Evolutionary conservation across 2,329 filamentous ascomycete genomes (phyloP).

Genomic region (Penicillium palitans): DNA sequence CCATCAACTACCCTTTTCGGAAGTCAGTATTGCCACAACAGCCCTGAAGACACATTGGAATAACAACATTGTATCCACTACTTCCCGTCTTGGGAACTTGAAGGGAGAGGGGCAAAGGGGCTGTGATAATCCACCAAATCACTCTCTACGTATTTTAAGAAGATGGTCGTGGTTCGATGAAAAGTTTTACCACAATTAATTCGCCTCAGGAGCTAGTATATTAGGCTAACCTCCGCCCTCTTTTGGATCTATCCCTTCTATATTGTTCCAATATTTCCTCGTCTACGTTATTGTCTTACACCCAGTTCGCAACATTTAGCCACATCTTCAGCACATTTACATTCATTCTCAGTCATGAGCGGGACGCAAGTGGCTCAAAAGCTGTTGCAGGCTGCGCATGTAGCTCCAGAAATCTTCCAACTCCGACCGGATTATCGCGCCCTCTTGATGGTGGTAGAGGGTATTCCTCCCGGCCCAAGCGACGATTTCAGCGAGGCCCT

Average conservation of each 20-base stretch:
- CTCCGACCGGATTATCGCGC: conserved; percentile 42
- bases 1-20: not conserved
- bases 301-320: not conserved
- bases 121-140: not conserved
- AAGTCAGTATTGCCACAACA: not conserved
- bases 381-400: conserved; percentile 12
- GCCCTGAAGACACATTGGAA: not conserved
- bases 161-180: not conserved
- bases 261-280: not conserved
- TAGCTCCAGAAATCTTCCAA: conserved; percentile 32
- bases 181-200: not conserved
- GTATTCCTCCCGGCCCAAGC: conserved; percentile 35
- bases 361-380: not conserved
- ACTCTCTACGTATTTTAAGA: not conserved
- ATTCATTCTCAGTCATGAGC: not conserved
- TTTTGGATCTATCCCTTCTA: not conserved
- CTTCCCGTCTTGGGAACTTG: not conserved
- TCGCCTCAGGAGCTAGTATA: not conserved
- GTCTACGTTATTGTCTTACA: not conserved
- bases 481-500: conserved; percentile 33
- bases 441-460: conserved; percentile 37
- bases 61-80: not conserved
- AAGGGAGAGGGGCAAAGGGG: not conserved
- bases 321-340: not conserved
- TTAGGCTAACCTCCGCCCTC: not conserved